phyloP scores from a whole-genome alignment of 1,139 yeast species.

The Hemisphaericaspora xylofermentans region DNA sequence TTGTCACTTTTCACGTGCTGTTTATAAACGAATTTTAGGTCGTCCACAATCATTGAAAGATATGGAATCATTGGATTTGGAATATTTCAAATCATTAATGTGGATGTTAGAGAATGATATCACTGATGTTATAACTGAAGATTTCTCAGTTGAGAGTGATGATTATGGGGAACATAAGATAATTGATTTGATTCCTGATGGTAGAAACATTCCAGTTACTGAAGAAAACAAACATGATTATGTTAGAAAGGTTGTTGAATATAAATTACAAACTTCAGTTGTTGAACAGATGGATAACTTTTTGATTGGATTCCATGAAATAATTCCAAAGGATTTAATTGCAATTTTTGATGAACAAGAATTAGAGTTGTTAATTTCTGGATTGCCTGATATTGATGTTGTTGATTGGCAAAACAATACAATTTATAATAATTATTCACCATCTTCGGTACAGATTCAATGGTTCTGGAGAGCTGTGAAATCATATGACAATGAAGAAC shows the following conservation, averaged over 20 bases:
- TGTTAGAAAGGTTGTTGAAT: constrained; percentile 82
- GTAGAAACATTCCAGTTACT: constrained; percentile 81
- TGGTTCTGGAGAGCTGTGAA: constrained; percentile 99
- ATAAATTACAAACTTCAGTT: constrained; percentile 79
- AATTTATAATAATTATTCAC: constrained; percentile 76
- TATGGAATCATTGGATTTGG: constrained; percentile 92
- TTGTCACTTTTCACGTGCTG: constrained; percentile 94
- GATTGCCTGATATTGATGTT: constrained; percentile 93
- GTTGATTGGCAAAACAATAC: constrained; percentile 94
- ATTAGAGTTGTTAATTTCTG: constrained; percentile 86
- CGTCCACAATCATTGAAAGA: constrained; percentile 84
- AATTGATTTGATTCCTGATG: constrained; percentile 78
- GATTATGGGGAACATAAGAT: constrained; percentile 89
- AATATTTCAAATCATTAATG: constrained; percentile 83
- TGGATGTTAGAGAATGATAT: constrained; percentile 98
- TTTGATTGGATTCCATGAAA: constrained; percentile 84
- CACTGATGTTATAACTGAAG: constrained; percentile 95
- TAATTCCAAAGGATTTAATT: constrained; percentile 84
- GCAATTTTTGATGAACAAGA: constrained; percentile 95
- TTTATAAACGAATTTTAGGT: constrained; percentile 83
- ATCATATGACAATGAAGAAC: constrained; percentile 89
- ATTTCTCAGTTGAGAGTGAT: constrained; percentile 89
- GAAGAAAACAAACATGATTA: constrained; percentile 91
- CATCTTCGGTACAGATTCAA: constrained; percentile 83
- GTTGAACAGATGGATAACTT: constrained; percentile 87